Evolutionary conservation across 305 asterid genomes (phyloP).

Genomic region (Coffea humblotiana): DNA sequence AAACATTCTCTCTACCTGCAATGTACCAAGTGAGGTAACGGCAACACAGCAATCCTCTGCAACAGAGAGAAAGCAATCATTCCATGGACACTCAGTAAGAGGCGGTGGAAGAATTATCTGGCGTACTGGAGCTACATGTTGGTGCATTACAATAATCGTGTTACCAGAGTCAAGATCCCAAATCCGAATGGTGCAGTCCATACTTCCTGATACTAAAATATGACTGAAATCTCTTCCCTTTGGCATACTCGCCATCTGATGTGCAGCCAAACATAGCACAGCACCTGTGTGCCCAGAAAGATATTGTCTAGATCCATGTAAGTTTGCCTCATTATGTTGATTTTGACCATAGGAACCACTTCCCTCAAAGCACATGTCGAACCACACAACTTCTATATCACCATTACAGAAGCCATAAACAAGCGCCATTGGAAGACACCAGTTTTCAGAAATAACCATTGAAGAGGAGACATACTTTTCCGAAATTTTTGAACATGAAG

Average conservation of each 20-base stretch:
- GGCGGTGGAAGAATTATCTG: conserved; percentile 86
- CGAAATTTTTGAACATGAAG: conserved; percentile 31
- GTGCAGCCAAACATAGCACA: conserved; percentile 92
- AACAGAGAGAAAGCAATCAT: conserved; percentile 82
- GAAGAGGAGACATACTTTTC: conserved; percentile 76
- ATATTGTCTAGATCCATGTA: conserved; percentile 43
- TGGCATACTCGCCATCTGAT: conserved; percentile 52
- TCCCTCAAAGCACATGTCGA: conserved; percentile 59
- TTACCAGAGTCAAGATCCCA: conserved; percentile 89
- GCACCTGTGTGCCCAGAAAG: conserved; percentile 87
- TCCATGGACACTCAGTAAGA: conserved; percentile 73
- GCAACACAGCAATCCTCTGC: conserved; percentile 78
- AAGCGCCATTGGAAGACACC: conserved; percentile 69
- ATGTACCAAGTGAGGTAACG: conserved; percentile 79
- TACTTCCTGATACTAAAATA: conserved; percentile 86
- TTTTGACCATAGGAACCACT: conserved; percentile 38
- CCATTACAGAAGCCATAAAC: conserved; percentile 87
- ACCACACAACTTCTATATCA: conserved; percentile 69
- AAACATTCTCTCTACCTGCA: conserved; percentile 89
- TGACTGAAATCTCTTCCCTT: conserved; percentile 52
- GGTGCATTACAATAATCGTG: conserved; percentile 73
- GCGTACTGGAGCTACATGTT: conserved; percentile 91
- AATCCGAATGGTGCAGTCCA: conserved; percentile 87
- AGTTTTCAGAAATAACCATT: conserved; percentile 82
- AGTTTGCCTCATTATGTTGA: conserved; percentile 31